These are phyloP conservation scores for Colletotrichum lini DNA, from an alignment of 2,329 filamentous ascomycete species.

Conservation along the genomic window DNA sequence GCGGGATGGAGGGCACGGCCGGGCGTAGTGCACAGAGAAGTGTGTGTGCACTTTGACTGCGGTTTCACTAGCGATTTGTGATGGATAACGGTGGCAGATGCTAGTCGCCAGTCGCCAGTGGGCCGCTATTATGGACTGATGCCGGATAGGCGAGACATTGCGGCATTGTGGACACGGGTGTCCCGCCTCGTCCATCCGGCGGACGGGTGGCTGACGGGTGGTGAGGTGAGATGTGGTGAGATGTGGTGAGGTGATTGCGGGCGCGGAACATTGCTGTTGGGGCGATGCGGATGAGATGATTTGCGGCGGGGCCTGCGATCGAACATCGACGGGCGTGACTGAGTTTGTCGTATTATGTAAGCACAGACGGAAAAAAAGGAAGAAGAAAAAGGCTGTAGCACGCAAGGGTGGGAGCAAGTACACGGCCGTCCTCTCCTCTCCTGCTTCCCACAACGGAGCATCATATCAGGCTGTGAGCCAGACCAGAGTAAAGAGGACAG, in stretches of 20 bases:
- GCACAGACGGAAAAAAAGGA: too few species aligned
- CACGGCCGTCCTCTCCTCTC: constrained; percentile 1
- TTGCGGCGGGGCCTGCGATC: neutral
- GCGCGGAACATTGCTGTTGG: neutral
- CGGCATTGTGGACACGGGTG: constrained; percentile 6
- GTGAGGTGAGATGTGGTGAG: constrained; percentile 1
- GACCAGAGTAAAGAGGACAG: neutral
- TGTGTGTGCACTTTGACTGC: too few species aligned
- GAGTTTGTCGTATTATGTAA: neutral
- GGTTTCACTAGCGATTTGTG: constrained; percentile 35
- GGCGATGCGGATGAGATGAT: neutral
- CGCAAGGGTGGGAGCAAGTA: too few species aligned
- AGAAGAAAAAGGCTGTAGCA: too few species aligned
- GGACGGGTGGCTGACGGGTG: constrained; percentile 16
- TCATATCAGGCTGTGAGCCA: neutral
- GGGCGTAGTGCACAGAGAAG: neutral
- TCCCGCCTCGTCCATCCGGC: neutral
- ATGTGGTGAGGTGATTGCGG: neutral
- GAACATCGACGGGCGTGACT: constrained; percentile 5
- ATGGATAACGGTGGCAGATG: constrained; percentile 28
- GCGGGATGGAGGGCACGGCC: constrained; percentile 10
- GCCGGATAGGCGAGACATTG: constrained; percentile 4
- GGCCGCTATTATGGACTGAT: constrained; percentile 14
- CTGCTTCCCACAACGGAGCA: neutral
- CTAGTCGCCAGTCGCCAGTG: neutral